Evolutionary conservation across 495 filamentous ascomycete genomes (phyloP), one percentile per base, ranked within the genome.

Genomic region (Penicillium psychrofluorescens): DNA sequence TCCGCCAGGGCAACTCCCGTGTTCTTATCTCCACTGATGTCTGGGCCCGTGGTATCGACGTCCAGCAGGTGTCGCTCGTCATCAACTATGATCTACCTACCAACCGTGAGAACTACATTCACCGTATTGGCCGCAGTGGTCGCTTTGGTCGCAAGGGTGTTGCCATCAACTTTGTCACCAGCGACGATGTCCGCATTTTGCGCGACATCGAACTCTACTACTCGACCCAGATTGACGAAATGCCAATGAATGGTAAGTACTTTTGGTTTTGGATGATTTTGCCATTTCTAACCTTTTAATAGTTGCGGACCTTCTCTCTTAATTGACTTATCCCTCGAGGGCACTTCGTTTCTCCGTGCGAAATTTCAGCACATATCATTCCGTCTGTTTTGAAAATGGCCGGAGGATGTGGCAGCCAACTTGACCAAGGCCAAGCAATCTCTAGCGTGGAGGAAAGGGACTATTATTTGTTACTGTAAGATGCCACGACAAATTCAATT

Each of bases 41-140:
- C 14, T 90, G 90, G 78, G 94, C 92, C 49, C 83, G 92, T 66
- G 92, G 92, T 74, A 99, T 99, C 72, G 92, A 99, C 64, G 92
- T 99, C 27, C 92, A 99, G 66, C 92, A 99, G 65, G 92, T 99
- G 27, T 95, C 88, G n/a, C 74, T 99, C 45, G 92, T 99, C 46
- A 99, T 99, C 72, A 99, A 99, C 70, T 99, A 99, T 67, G 92
- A 99, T 59, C 76, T 99, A 30, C 92, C 92, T 29, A 89, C 84
- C 60, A 99, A 99, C 72, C 90, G 92, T 79, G 92, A 99, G 70
- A 99, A 99, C 71, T 99, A 99, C 67, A 97, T 99, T 63, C 92
- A 99, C 68, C 81, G 92, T 51, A 99, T 99, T 57, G 92, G 92
- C 64, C 83, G 92, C 62, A 86, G 85, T 63, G 92, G 92, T 59